These are phyloP conservation scores for Melastoma malabathricum DNA, from an alignment of 345 rosid genomes.

Conservation along the genomic window DNA sequence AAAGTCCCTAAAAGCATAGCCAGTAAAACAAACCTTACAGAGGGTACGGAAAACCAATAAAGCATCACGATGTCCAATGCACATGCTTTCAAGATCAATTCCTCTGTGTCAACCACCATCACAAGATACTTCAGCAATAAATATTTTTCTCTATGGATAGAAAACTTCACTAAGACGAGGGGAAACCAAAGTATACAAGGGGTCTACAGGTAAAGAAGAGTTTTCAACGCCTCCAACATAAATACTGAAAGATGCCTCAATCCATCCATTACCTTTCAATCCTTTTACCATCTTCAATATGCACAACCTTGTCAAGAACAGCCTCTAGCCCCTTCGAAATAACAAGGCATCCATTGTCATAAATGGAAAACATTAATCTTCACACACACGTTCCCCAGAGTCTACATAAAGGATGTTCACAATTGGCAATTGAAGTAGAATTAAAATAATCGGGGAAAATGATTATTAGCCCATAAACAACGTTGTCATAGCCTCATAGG, in stretches of 20 bases:
- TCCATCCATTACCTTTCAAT: constrained; percentile 43
- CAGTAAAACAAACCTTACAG: constrained; percentile 61
- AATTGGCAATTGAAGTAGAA: too few species aligned
- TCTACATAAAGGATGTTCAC: too few species aligned
- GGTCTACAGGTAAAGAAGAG: background rate
- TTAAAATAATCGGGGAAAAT: too few species aligned
- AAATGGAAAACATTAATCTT: background rate
- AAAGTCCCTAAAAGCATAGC: constrained; percentile 8
- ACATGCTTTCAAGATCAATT: constrained; percentile 88
- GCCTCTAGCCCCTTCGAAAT: constrained; percentile 79
- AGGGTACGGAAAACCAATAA: constrained; percentile 89
- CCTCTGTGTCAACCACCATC: constrained; percentile 30
- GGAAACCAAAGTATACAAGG: constrained; percentile 1
- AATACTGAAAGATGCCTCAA: background rate
- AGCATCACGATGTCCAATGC: constrained; percentile 89
- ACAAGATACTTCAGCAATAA: background rate
- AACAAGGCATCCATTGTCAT: background rate
- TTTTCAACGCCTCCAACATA: too few species aligned
- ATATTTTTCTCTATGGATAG: background rate
- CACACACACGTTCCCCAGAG: too few species aligned
- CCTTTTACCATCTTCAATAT: constrained; percentile 90
- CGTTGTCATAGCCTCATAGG: too few species aligned
- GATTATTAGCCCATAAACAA: too few species aligned
- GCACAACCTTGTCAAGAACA: constrained; percentile 93
- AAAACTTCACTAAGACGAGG: too few species aligned